phyloP scores from a whole-genome alignment of 768 basidiomycete genomes.

The Leccinum sublutescens region DNA sequence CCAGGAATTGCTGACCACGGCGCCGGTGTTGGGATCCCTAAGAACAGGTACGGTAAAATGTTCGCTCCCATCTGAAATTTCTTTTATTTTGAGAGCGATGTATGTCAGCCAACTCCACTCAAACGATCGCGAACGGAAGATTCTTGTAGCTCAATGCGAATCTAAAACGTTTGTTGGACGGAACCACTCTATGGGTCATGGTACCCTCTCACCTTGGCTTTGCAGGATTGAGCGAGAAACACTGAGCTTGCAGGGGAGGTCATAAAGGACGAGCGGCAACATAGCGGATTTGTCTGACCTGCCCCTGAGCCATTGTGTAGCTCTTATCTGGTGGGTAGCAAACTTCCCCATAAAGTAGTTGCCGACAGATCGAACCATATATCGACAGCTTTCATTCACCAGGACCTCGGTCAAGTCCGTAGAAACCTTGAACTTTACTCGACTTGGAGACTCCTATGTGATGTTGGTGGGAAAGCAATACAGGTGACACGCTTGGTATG shows the following conservation, averaged over 20 bases:
- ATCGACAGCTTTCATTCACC: neutral
- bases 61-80: slow-evolving; percentile 23
- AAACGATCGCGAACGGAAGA: slow-evolving; percentile 32
- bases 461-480: neutral
- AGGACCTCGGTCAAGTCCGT: neutral
- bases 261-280: slow-evolving; percentile 35
- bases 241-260: slow-evolving; percentile 22
- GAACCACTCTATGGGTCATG: neutral
- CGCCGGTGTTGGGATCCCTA: slow-evolving; percentile 29
- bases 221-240: slow-evolving; percentile 37
- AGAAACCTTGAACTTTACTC: neutral
- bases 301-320: neutral
- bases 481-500: neutral
- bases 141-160: slow-evolving; percentile 32
- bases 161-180: slow-evolving; percentile 14
- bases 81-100: slow-evolving; percentile 23
- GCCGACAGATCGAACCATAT: neutral
- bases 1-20: slow-evolving; percentile 31
- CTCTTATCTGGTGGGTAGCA: slow-evolving; percentile 4
- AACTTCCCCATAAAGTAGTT: neutral
- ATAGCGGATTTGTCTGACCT: slow-evolving; percentile 9
- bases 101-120: slow-evolving; percentile 32
- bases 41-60: slow-evolving; percentile 35
- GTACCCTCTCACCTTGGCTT: slow-evolving; percentile 34
- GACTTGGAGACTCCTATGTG: neutral